Evolutionary conservation across 2,329 filamentous ascomycete genomes (phyloP).

Genomic region (Colletotrichum sp.): DNA sequence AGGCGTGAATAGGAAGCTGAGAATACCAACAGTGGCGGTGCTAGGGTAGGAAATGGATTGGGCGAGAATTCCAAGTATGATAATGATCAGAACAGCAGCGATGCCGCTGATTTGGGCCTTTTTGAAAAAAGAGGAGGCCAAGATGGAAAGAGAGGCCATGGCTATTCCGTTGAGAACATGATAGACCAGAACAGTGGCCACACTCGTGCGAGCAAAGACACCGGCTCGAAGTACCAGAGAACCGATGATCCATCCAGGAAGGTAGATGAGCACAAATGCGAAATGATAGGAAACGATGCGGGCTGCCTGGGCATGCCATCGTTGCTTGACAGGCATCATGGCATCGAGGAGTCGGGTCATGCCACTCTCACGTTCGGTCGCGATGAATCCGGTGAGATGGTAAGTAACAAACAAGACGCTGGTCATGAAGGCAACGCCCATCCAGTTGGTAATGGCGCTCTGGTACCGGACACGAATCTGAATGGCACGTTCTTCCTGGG

Average conservation of each 20-base stretch:
- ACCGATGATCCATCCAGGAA: conserved; percentile 83
- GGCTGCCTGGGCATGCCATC: conserved; percentile 79
- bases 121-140: conserved; percentile 84
- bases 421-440: conserved; percentile 81
- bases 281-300: conserved; percentile 82
- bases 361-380: conserved; percentile 82
- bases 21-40: conserved; percentile 68
- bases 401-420: conserved; percentile 84
- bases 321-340: conserved; percentile 80
- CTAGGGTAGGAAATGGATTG: conserved; percentile 72
- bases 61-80: conserved; percentile 81
- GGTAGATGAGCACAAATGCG: conserved; percentile 79
- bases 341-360: conserved; percentile 90
- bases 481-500: conserved; percentile 68
- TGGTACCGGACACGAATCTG: conserved; percentile 75
- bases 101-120: conserved; percentile 90
- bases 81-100: conserved; percentile 71
- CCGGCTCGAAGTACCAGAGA: conserved; percentile 67
- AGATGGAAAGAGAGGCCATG: conserved; percentile 79
- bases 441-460: conserved; percentile 73
- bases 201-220: conserved; percentile 69
- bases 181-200: conserved; percentile 73
- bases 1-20: conserved; percentile 81
- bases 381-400: conserved; percentile 85
- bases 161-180: conserved; percentile 79